Evolutionary conservation across 1,284 basidiomycete species (phyloP).

Genomic region (Puccinia triticina): DNA sequence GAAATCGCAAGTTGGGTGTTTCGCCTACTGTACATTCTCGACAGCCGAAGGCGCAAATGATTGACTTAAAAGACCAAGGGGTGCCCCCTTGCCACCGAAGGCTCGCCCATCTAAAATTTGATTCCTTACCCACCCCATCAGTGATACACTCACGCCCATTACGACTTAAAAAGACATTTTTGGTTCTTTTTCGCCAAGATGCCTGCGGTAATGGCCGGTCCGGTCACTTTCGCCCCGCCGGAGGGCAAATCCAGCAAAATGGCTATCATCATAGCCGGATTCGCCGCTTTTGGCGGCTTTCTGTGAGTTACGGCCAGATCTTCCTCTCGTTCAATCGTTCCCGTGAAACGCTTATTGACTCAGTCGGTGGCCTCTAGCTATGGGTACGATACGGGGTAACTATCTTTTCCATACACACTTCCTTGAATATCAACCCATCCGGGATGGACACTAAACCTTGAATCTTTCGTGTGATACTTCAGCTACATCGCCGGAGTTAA

Average conservation of each 20-base stretch:
- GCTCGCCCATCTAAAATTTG: not conserved
- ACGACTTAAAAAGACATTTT: not conserved
- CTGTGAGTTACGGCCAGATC: conserved; percentile 18
- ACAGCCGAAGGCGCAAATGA: not conserved
- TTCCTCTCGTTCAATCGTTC: not conserved
- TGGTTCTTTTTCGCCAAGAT: conserved; percentile 8
- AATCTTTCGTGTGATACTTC: not conserved
- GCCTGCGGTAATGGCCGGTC: conserved; percentile 45
- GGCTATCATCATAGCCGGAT: conserved; percentile 49
- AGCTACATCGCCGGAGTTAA: conserved; percentile 48
- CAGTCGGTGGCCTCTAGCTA: conserved; percentile 20
- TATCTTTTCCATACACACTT: not conserved
- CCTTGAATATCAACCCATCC: not conserved
- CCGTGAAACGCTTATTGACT: not conserved
- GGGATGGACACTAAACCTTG: not conserved
- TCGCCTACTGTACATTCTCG: not conserved
- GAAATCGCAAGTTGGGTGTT: not conserved
- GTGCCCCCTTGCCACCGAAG: not conserved
- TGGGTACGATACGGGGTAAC: conserved; percentile 49
- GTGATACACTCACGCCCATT: not conserved
- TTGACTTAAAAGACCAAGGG: conserved; percentile 11
- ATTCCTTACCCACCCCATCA: not conserved
- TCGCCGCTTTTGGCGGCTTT: conserved; percentile 49
- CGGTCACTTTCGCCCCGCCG: conserved; percentile 45
- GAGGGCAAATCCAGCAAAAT: conserved; percentile 46